Evolutionary conservation across 345 rosid genomes (phyloP), one percentile per base, ranked within the genome.

Genomic region (Pistacia atlantica): DNA sequence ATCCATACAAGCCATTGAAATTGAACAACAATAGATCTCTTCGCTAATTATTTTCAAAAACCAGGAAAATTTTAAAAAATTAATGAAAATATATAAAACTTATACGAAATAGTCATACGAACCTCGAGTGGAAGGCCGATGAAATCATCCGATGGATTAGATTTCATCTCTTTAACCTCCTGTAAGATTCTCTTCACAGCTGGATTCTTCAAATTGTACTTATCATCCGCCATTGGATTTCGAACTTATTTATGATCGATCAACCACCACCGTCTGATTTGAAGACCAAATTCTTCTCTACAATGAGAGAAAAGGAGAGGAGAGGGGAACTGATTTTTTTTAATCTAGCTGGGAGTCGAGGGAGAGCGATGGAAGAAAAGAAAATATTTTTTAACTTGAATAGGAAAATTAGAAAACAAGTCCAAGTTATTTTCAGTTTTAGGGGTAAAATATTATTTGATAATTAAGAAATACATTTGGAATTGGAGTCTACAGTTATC

Each of bases 141-240:
- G 86, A 96, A 93, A 90, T 96, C 99, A 72, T 96, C 98, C 38
- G 97, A 93, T 0, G 98, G 99, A 85, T 92, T 91, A 33, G 98
- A 92, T 81, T 93, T 98, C 98, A 92, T 93, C 94, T 93, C 99
- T 81, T 93, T 93, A 62, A 96, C 94, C 90, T 96, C 99, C 89
- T 92, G 97, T 80, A 96, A 78, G 73, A 96, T 93, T 91, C 98
- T 88, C 97, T 93, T 93, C 78, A 96, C 98, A 46, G 95, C 94
- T 49, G 97, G 97, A 80, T 96, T 96, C 86, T 93, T 93, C 73
- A 85, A 83, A 72, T 93, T 96, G 79, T 91, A 96, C 90, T 80
- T 91, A 75, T 92, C 97, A 76, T 83, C 97, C 83, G 95, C 93
- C 95, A 93, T 94, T 18, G 58, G 74, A 78, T 81, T 63, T 65